phyloP scores from a whole-genome alignment of 306 rosid genomes.

The Trifolium dubium region DNA sequence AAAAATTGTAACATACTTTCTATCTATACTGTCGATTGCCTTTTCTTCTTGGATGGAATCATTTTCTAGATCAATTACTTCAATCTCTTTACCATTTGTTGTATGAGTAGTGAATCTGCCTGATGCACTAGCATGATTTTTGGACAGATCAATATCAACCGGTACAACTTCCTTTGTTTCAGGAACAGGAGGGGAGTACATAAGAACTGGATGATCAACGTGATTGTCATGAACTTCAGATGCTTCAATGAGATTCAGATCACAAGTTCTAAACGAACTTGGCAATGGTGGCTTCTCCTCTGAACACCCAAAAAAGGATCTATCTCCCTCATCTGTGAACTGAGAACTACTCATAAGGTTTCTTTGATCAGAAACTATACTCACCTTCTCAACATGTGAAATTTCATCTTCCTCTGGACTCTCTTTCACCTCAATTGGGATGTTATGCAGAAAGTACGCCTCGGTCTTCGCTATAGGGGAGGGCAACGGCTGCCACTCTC shows the following conservation, averaged over 20 bases:
- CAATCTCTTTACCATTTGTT: conserved; percentile 74
- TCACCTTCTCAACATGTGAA: conserved; percentile 46
- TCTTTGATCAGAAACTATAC: conserved; percentile 51
- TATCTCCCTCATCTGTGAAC: conserved; percentile 55
- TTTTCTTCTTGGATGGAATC: conserved; percentile 67
- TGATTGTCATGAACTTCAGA: conserved; percentile 77
- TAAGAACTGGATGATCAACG: conserved; percentile 57
- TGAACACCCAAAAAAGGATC: conserved; percentile 56
- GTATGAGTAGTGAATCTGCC: conserved; percentile 55
- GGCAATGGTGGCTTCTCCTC: conserved; percentile 73
- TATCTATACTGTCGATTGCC: conserved; percentile 55
- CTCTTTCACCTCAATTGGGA: conserved; percentile 55
- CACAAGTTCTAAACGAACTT: conserved; percentile 87
- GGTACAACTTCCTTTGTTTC: conserved; percentile 62
- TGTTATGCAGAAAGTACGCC: conserved; percentile 56
- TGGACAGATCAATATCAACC: conserved; percentile 71
- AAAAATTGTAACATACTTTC: conserved; percentile 63
- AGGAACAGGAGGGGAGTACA: conserved; percentile 54
- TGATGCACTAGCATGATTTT: conserved; percentile 58
- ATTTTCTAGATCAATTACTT: conserved; percentile 87
- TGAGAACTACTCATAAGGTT: conserved; percentile 53
- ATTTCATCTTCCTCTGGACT: conserved; percentile 49
- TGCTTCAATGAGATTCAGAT: conserved; percentile 89
- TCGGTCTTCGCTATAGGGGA: conserved; percentile 54
- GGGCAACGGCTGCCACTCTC: conserved; percentile 70